Conservation (phyloP, 306 rosid genomes). For the Mimosa pudica region DNA sequence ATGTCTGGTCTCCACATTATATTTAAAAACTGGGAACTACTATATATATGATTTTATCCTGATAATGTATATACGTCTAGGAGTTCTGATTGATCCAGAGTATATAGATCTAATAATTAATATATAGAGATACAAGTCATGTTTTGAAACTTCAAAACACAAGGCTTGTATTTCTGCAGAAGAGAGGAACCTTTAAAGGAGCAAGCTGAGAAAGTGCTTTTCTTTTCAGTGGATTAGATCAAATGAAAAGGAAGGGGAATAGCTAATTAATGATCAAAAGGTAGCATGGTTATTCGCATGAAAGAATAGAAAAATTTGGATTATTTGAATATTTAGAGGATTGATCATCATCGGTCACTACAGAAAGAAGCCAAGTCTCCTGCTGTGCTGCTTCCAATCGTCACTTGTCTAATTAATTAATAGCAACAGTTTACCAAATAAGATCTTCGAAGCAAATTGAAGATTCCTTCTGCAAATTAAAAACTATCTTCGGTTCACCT, state of each 20-base stretch:
- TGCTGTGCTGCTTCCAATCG: background rate
- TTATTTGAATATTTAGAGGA: conserved; percentile 5
- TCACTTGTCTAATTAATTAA: background rate
- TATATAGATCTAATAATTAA: background rate
- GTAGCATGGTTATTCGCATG: background rate
- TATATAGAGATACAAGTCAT: background rate
- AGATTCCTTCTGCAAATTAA: background rate
- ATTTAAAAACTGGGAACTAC: background rate
- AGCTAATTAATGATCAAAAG: background rate
- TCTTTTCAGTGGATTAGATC: background rate
- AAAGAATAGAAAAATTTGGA: conserved; percentile 6
- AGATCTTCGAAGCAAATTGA: background rate
- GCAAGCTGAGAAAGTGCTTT: background rate
- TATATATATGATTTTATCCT: background rate
- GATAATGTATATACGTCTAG: background rate
- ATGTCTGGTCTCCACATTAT: background rate
- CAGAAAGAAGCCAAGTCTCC: conserved; percentile 2
- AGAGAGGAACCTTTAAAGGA: background rate
- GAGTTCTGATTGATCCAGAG: background rate
- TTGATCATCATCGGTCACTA: background rate
- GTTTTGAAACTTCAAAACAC: background rate
- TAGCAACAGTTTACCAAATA: too few relatives aligned
- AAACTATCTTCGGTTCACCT: background rate
- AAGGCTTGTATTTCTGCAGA: background rate
- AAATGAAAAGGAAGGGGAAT: background rate